phyloP scores from a whole-genome alignment of 768 basidiomycete genomes.

The Mycena amicta region DNA sequence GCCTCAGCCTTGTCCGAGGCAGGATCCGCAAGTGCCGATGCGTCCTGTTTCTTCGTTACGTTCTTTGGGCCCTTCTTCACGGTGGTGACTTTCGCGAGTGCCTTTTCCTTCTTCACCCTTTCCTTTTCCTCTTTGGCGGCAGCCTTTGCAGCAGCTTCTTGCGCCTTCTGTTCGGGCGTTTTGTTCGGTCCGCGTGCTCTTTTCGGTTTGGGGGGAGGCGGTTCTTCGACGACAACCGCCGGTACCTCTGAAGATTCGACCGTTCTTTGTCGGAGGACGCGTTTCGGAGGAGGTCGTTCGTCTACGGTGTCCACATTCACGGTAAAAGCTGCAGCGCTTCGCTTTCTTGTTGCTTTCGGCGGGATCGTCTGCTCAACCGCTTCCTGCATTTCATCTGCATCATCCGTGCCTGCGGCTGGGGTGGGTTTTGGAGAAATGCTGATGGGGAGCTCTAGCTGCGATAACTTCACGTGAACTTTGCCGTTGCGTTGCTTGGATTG shows the following conservation, averaged over 20 bases:
- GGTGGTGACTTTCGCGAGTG: slow-evolving; percentile 7
- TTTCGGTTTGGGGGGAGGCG: slow-evolving; percentile 10
- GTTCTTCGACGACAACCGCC: slow-evolving; percentile 8
- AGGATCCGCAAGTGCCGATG: not conserved
- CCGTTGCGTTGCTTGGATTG: slow-evolving; percentile 34
- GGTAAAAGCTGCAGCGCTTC: not conserved
- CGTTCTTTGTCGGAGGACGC: not conserved
- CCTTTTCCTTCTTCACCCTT: slow-evolving; percentile 11
- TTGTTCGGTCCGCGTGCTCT: slow-evolving; percentile 26
- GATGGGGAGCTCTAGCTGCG: slow-evolving; percentile 12
- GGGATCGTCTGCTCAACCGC: slow-evolving; percentile 18
- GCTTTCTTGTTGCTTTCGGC: slow-evolving; percentile 10
- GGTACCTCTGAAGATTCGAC: not conserved
- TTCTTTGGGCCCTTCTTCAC: slow-evolving; percentile 1
- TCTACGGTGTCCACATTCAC: too few relatives aligned
- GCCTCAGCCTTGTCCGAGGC: not conserved
- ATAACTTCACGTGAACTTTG: slow-evolving; percentile 23
- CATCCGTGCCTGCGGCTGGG: not conserved
- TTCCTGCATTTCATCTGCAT: not conserved
- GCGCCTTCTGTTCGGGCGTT: slow-evolving; percentile 25
- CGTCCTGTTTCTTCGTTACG: not conserved
- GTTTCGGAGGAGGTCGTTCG: not conserved
- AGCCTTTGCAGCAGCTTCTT: slow-evolving; percentile 18
- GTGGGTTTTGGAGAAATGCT: not conserved
- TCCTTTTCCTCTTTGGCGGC: slow-evolving; percentile 19